Evolutionary conservation across 2,329 filamentous ascomycete genomes (phyloP).

Genomic region (Fonsecaea monophora): DNA sequence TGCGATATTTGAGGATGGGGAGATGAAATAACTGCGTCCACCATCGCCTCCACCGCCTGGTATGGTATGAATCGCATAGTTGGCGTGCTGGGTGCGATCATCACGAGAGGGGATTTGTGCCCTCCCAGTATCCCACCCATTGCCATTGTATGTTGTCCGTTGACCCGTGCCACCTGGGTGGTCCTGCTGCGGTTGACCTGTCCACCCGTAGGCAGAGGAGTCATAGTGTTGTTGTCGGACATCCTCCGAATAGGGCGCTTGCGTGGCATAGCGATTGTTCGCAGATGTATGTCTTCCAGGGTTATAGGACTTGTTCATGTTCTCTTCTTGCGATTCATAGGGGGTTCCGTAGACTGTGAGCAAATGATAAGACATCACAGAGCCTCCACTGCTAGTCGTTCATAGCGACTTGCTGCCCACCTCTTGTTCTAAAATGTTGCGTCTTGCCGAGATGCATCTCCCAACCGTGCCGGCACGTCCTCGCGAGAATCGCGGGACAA

Average conservation of each 20-base stretch:
- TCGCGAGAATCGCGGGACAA: not conserved
- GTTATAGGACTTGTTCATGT: conserved; percentile 26
- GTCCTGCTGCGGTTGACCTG: conserved; percentile 25
- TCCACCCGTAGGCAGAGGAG: conserved; percentile 33
- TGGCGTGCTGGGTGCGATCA: conserved; percentile 16
- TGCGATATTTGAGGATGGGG: conserved; percentile 10
- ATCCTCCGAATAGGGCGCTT: conserved; percentile 24
- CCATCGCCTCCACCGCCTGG: conserved; percentile 5
- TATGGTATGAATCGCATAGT: conserved; percentile 16
- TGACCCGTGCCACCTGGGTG: conserved; percentile 27
- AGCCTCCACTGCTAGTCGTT: not conserved
- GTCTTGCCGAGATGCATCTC: not conserved
- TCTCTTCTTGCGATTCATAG: conserved; percentile 31
- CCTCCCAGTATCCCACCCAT: conserved; percentile 20
- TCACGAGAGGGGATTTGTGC: conserved; percentile 20
- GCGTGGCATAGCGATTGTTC: conserved; percentile 20
- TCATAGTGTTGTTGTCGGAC: conserved; percentile 29
- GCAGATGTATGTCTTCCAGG: conserved; percentile 7
- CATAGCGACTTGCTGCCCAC: not conserved
- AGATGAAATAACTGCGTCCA: conserved; percentile 18
- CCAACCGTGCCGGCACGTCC: not conserved
- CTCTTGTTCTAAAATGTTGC: not conserved
- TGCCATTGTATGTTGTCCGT: conserved; percentile 16
- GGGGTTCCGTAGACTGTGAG: conserved; percentile 27
- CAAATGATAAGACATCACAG: conserved; percentile 34